Percentiles rank a stretch among this genome's conserved stretches.
Conservation (phyloP, 306 rosid species). For the Quercus variabilis region DNA sequence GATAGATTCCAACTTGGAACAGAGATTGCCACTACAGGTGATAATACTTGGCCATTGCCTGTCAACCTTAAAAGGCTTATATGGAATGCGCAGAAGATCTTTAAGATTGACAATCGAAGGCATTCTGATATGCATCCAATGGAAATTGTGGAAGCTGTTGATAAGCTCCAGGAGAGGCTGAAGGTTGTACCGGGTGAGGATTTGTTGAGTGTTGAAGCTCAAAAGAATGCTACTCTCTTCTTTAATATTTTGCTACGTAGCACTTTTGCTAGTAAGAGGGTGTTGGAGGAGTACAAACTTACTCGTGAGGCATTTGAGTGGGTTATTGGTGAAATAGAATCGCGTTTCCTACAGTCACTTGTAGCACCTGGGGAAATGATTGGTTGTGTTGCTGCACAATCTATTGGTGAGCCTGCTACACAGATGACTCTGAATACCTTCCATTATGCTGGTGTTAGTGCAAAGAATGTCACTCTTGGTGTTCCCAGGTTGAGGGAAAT, state of each 20-base stretch:
- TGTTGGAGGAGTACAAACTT: constrained; percentile 91
- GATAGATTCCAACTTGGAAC: constrained; percentile 86
- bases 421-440: constrained; percentile 99
- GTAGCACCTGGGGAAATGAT: constrained; percentile 99
- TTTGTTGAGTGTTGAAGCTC: constrained; percentile 87
- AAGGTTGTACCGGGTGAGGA: constrained; percentile 98
- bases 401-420: constrained; percentile 98
- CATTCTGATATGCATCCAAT: constrained; percentile 98
- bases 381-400: constrained; percentile 98
- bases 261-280: constrained; percentile 95
- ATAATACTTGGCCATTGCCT: constrained; percentile 87
- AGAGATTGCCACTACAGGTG: constrained; percentile 84
- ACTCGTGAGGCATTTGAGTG: constrained; percentile 99
- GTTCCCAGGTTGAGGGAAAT: constrained; percentile 98
- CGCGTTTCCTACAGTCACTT: constrained; percentile 92
- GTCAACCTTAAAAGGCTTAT: constrained; percentile 96
- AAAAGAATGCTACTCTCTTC: constrained; percentile 91
- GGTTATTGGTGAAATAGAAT: constrained; percentile 96
- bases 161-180: constrained; percentile 95
- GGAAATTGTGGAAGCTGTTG: constrained; percentile 99
- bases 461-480: constrained; percentile 97
- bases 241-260: constrained; percentile 92
- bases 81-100: constrained; percentile 96
- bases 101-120: constrained; percentile 90
- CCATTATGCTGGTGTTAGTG: constrained; percentile 99